Conservation (phyloP, 805 yeast species). For the Lachancea waltii region DNA sequence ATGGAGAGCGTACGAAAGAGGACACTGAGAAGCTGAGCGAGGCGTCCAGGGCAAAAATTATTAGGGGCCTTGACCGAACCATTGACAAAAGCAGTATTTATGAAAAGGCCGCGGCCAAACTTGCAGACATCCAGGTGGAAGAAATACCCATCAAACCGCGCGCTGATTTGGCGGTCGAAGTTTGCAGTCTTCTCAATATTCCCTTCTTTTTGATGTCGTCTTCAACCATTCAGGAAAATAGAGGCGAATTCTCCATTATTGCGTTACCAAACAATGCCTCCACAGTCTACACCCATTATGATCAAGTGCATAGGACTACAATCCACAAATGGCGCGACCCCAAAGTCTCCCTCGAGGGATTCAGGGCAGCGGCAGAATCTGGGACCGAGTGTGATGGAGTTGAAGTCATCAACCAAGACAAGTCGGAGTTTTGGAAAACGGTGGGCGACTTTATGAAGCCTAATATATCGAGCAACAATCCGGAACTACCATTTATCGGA, state of each 20-base stretch:
- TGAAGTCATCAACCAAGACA: slow-evolving; percentile 17
- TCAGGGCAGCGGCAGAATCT: background rate
- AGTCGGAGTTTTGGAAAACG: slow-evolving; percentile 25
- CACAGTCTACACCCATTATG: slow-evolving; percentile 55
- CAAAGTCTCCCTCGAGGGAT: slow-evolving; percentile 9
- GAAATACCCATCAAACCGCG: slow-evolving; percentile 12
- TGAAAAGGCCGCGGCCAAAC: slow-evolving; percentile 6
- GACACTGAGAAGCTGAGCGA: too few relatives aligned
- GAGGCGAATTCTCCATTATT: slow-evolving; percentile 79
- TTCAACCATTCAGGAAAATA: slow-evolving; percentile 39
- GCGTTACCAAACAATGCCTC: slow-evolving; percentile 52
- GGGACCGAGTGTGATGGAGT: slow-evolving; percentile 6
- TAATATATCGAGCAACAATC: slow-evolving; percentile 11
- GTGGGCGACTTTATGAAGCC: slow-evolving; percentile 25
- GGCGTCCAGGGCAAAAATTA: background rate
- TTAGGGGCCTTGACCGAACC: slow-evolving; percentile 11
- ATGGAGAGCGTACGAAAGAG: slow-evolving; percentile 20
- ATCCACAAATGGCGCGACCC: slow-evolving; percentile 28
- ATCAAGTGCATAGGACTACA: slow-evolving; percentile 35
- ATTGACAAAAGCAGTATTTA: slow-evolving; percentile 26
- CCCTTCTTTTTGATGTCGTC: slow-evolving; percentile 58
- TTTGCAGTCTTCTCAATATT: slow-evolving; percentile 43
- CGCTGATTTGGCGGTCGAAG: slow-evolving; percentile 35
- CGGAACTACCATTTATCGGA: slow-evolving; percentile 73
- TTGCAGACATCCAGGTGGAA: slow-evolving; percentile 8